Percentiles rank a stretch among this genome's conserved stretches.
These are phyloP conservation scores for Coelastrella sp. DNA, from an alignment of 139 green algal species.

Conservation along the genomic window DNA sequence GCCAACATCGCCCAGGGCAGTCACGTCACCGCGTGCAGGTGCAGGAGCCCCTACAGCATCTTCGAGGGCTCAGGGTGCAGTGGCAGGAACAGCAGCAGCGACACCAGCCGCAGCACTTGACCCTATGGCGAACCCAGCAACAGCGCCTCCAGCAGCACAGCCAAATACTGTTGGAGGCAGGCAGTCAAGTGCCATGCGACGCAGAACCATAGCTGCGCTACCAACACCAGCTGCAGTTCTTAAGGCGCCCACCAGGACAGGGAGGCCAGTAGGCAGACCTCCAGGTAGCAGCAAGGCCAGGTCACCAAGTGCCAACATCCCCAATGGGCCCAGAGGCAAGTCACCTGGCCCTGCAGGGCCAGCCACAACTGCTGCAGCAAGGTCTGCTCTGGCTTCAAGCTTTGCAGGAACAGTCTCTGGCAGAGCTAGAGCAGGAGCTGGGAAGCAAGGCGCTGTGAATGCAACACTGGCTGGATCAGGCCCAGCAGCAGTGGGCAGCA, in stretches of 20 bases:
- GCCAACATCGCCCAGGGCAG: background rate
- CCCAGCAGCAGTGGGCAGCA: background rate
- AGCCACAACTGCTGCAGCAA: background rate
- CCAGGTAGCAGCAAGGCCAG: background rate
- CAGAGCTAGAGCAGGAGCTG: background rate
- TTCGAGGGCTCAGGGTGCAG: background rate
- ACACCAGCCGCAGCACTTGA: background rate
- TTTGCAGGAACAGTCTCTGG: conserved; percentile 10
- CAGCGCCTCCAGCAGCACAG: background rate
- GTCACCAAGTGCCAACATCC: background rate
- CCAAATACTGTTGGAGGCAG: background rate
- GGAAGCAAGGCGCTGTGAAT: background rate
- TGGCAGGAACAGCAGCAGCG: background rate
- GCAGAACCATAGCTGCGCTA: background rate
- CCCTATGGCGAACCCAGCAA: background rate
- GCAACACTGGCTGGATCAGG: background rate
- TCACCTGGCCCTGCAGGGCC: background rate
- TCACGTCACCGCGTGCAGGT: background rate
- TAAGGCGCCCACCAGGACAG: background rate
- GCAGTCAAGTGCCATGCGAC: background rate
- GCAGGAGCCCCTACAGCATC: background rate
- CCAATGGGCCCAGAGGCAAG: background rate
- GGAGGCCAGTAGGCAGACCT: background rate
- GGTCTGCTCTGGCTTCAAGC: background rate
- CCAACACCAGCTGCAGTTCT: background rate